These are phyloP conservation scores for Citrullus mucosospermus DNA, from an alignment of 306 rosid genomes.

Conservation along the genomic window DNA sequence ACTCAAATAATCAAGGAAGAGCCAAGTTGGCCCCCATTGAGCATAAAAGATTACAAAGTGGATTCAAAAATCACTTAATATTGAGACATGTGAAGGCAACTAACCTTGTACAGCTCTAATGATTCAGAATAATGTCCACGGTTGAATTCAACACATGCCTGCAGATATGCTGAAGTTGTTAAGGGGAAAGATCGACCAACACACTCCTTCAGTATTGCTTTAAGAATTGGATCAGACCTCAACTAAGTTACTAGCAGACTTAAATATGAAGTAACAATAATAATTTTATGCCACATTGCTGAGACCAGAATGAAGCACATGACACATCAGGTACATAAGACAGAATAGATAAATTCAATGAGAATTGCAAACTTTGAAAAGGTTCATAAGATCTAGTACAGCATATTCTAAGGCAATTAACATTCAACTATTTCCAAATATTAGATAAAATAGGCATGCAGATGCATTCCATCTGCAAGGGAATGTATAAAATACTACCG, in stretches of 20 bases:
- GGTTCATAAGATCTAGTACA: background rate
- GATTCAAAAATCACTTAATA: constrained; percentile 1
- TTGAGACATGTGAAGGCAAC: constrained; percentile 20
- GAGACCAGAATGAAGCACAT: background rate
- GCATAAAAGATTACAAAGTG: constrained; percentile 5
- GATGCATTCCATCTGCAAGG: background rate
- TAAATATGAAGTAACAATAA: background rate
- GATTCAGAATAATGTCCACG: constrained; percentile 85
- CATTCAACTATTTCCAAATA: background rate
- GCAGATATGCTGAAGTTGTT: constrained; percentile 26
- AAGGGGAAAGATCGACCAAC: background rate
- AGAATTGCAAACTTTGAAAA: background rate
- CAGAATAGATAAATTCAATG: background rate
- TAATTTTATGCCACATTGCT: background rate
- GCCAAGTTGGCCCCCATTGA: background rate
- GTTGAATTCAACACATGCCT: constrained; percentile 98
- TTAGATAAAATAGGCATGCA: background rate
- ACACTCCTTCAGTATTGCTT: background rate
- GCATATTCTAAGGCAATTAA: background rate
- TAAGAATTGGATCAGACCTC: background rate
- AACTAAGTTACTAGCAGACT: background rate
- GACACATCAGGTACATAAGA: background rate
- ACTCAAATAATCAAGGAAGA: background rate
- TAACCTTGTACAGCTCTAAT: constrained; percentile 87
- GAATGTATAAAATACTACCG: background rate